Evolutionary conservation across 108 stramenopile species (phyloP).

Genomic region (Conticribra weissflogii): DNA sequence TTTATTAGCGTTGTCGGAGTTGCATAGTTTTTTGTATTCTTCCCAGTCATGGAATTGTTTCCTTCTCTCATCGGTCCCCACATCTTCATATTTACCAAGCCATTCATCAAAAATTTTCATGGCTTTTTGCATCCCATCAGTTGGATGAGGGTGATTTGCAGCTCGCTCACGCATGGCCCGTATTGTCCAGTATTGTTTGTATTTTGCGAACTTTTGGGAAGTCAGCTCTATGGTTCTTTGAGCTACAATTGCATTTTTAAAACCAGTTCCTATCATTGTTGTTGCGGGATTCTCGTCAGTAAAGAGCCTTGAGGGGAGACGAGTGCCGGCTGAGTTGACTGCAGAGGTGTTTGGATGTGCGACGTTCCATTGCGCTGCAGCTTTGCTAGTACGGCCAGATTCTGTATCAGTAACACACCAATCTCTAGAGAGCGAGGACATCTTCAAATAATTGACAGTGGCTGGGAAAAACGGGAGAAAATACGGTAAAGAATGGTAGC

Average conservation of each 20-base stretch:
- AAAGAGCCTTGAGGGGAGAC: no score
- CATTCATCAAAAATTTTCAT: conserved; percentile 38
- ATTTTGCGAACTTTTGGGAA: conserved; percentile 26
- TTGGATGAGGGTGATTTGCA: conserved; percentile 25
- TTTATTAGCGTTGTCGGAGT: conserved; percentile 13
- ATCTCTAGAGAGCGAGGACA: no score
- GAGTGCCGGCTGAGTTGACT: no score
- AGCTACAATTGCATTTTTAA: conserved; percentile 33
- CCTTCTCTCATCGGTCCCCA: conserved; percentile 5
- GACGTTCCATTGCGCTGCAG: no score
- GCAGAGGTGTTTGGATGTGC: no score
- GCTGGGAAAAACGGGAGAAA: no score
- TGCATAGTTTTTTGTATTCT: conserved; percentile 13
- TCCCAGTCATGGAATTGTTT: conserved; percentile 26
- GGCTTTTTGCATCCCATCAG: conserved; percentile 25
- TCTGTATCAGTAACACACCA: no score
- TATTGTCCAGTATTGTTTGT: conserved; percentile 46
- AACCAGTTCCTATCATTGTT: conserved; percentile 37
- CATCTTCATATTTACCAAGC: conserved; percentile 24
- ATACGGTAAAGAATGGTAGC: no score
- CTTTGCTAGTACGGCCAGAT: no score
- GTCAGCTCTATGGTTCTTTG: conserved; percentile 26
- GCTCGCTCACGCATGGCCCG: conserved; percentile 43
- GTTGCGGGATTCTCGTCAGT: conserved; percentile 43
- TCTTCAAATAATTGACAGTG: no score